Evolutionary conservation across 106 monocot genomes (phyloP).

Genomic region (Platanthera zijinensis): DNA sequence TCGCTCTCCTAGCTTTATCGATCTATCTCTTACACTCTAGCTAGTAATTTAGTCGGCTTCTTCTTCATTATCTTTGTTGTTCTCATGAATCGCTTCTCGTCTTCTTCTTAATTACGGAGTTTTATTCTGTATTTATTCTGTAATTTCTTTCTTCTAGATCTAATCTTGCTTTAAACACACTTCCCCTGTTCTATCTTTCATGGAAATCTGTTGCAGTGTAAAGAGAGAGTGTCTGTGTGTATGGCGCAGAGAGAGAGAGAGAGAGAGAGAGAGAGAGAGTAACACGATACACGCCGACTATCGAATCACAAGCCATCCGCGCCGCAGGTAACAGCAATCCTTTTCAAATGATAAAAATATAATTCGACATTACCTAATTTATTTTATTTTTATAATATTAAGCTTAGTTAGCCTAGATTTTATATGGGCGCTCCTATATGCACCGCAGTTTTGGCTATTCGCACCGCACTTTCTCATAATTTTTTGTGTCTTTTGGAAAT

Average conservation of each 20-base stretch:
- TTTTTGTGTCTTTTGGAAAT: too few species aligned
- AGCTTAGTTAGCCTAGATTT: neutral
- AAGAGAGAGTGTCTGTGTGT: neutral
- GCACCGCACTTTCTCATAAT: too few species aligned
- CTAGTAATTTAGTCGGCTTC: neutral
- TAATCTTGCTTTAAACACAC: neutral
- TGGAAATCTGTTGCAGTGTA: neutral
- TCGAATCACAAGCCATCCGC: neutral
- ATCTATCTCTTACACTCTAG: slow-evolving; percentile 48
- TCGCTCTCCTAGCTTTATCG: slow-evolving; percentile 16
- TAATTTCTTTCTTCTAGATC: neutral
- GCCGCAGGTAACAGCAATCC: neutral
- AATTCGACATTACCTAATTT: neutral
- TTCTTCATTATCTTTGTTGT: neutral
- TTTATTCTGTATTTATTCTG: neutral
- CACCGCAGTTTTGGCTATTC: too few species aligned
- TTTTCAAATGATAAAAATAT: neutral
- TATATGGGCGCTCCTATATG: neutral
- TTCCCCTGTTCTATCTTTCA: neutral
- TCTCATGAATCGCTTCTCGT: neutral
- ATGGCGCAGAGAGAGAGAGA: neutral
- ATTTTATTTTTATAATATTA: neutral
- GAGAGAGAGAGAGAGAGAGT: neutral
- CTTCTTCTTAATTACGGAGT: neutral
- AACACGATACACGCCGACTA: neutral